Conservation (phyloP, 306 rosid species). For the Cucumis cinereus region DNA sequence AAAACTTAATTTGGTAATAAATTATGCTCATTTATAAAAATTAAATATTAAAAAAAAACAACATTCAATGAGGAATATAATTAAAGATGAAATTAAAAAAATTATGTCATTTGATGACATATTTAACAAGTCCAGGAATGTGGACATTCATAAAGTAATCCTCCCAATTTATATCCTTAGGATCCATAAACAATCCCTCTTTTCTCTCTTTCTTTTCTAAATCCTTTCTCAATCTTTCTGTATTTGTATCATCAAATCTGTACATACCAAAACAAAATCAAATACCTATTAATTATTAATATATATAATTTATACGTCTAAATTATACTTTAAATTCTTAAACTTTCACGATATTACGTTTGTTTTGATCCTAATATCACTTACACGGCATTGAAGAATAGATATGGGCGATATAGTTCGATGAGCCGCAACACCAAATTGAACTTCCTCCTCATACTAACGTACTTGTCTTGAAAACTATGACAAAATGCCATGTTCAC, state of each 20-base stretch:
- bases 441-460: conserved; percentile 38
- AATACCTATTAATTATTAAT: neutral
- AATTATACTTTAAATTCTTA: neutral
- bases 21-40: no score
- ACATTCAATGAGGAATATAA: neutral
- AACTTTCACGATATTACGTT: neutral
- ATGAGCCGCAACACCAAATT: conserved; percentile 51
- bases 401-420: conserved; percentile 64
- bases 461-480: conserved; percentile 35
- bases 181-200: conserved; percentile 54
- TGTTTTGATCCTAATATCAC: conserved; percentile 14
- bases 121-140: conserved; percentile 42
- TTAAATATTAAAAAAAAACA: no score
- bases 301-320: neutral
- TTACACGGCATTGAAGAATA: conserved; percentile 72
- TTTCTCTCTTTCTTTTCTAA: conserved; percentile 27
- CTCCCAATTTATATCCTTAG: conserved; percentile 55
- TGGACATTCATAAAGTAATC: conserved; percentile 50
- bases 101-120: conserved; percentile 39
- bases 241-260: conserved; percentile 63
- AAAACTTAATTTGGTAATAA: neutral
- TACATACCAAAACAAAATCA: neutral
- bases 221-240: conserved; percentile 37
- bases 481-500: conserved; percentile 53
- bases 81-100: no score